A percentile compares a stretch with the other conserved stretches of the same genome.
Evolutionary conservation across 169 alveolate species (phyloP).

Genomic region (Haemoproteus tartakovskyi): DNA sequence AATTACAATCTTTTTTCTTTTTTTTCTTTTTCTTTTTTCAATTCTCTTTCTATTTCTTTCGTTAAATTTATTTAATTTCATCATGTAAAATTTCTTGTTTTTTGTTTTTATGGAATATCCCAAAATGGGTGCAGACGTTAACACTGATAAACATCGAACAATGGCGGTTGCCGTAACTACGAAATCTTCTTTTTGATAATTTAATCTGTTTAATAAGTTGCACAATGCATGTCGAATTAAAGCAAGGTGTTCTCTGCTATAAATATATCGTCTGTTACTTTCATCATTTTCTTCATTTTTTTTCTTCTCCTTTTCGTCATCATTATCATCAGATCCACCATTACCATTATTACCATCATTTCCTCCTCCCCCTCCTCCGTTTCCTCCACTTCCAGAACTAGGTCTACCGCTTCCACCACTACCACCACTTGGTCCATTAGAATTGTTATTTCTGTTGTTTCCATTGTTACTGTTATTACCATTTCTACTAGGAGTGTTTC

Average conservation of each 20-base stretch:
- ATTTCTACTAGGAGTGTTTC: background rate
- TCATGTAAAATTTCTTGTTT: conserved; percentile 44
- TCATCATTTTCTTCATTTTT: conserved; percentile 33
- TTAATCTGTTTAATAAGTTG: conserved; percentile 26
- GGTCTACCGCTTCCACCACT: background rate
- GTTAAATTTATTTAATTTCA: conserved; percentile 38
- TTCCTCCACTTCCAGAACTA: too few species aligned
- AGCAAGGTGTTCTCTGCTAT: conserved; percentile 45
- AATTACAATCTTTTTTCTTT: conserved; percentile 31
- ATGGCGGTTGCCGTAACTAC: conserved; percentile 37
- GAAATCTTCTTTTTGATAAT: conserved; percentile 57
- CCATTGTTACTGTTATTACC: background rate
- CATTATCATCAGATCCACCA: background rate
- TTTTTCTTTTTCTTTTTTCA: conserved; percentile 39
- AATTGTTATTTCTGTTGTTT: background rate
- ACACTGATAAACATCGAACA: conserved; percentile 47
- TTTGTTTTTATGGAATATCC: conserved; percentile 59
- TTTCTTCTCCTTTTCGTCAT: conserved; percentile 17
- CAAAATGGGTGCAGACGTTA: conserved; percentile 63
- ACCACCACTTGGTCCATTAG: background rate
- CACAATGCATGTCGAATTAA: conserved; percentile 31
- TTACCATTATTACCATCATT: background rate
- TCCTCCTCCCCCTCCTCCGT: background rate
- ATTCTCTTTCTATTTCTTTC: conserved; percentile 26
- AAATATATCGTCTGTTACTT: conserved; percentile 1